Evolutionary conservation across 2,329 filamentous ascomycete genomes (phyloP).

Genomic region (Pseudonectria foliicola): DNA sequence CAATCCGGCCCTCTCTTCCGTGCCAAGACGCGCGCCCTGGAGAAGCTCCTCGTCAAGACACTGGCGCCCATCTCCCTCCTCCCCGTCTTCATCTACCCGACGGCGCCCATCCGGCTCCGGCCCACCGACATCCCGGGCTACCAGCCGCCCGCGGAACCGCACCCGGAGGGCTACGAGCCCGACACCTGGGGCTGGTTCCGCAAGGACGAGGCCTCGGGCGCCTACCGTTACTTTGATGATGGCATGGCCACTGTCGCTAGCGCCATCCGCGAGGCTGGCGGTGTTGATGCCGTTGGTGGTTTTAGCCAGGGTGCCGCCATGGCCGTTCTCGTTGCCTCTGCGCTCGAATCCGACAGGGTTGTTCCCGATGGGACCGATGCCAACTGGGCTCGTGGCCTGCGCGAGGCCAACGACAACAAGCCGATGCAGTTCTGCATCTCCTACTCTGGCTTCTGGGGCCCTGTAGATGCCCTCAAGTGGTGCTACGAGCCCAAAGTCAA

Average conservation of each 20-base stretch:
- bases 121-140: slow-evolving; percentile 66
- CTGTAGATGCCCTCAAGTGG: slow-evolving; percentile 53
- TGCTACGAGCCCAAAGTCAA: slow-evolving; percentile 64
- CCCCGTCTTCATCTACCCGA: slow-evolving; percentile 59
- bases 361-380: slow-evolving; percentile 22
- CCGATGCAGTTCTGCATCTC: slow-evolving; percentile 63
- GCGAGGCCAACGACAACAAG: slow-evolving; percentile 40
- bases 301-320: slow-evolving; percentile 76
- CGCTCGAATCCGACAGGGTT: slow-evolving; percentile 50
- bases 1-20: slow-evolving; percentile 83
- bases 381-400: slow-evolving; percentile 38
- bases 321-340: slow-evolving; percentile 63
- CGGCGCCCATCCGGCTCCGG: slow-evolving; percentile 56
- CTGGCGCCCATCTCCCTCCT: slow-evolving; percentile 53
- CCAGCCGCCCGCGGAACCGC: slow-evolving; percentile 34
- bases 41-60: slow-evolving; percentile 70
- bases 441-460: slow-evolving; percentile 71
- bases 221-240: slow-evolving; percentile 62
- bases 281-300: slow-evolving; percentile 71
- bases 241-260: slow-evolving; percentile 59
- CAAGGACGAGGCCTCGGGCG: slow-evolving; percentile 54
- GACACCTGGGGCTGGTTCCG: slow-evolving; percentile 82
- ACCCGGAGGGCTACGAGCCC: slow-evolving; percentile 41
- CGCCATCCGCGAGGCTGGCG: slow-evolving; percentile 54
- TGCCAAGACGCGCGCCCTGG: slow-evolving; percentile 78